Conservation (phyloP, 2,329 filamentous ascomycete species). For the Clarireedia paspali region DNA sequence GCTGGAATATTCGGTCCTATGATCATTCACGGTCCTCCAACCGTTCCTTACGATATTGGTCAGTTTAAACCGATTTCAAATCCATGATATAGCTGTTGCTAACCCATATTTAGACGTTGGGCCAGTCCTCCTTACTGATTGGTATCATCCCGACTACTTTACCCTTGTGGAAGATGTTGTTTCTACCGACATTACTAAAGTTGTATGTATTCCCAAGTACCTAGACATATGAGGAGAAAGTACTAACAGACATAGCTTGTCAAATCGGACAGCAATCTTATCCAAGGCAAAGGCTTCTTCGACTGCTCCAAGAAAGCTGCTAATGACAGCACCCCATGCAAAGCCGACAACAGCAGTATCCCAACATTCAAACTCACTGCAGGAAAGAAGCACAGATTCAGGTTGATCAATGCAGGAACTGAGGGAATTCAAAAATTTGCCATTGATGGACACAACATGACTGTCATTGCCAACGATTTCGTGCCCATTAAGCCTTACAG, state of each 20-base stretch:
- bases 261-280: slow-evolving; percentile 26
- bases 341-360: slow-evolving; percentile 10
- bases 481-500: slow-evolving; percentile 55
- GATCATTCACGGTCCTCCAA: slow-evolving; percentile 51
- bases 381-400: slow-evolving; percentile 37
- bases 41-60: slow-evolving; percentile 49
- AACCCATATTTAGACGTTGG: slow-evolving; percentile 39
- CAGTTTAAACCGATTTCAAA: background rate
- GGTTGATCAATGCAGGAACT: slow-evolving; percentile 41
- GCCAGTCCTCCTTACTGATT: slow-evolving; percentile 34
- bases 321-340: slow-evolving; percentile 10
- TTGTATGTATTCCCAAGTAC: background rate
- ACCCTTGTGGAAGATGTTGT: slow-evolving; percentile 37
- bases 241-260: slow-evolving; percentile 2
- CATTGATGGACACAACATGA: slow-evolving; percentile 44
- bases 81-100: background rate
- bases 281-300: slow-evolving; percentile 24
- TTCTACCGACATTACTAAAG: background rate
- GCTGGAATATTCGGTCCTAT: slow-evolving; percentile 54
- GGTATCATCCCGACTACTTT: slow-evolving; percentile 37
- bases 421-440: slow-evolving; percentile 37
- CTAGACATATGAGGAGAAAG: background rate
- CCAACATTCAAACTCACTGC: slow-evolving; percentile 31
- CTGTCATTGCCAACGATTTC: slow-evolving; percentile 56
- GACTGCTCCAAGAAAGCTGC: slow-evolving; percentile 13